Percentiles rank a stretch among this genome's conserved stretches.
Evolutionary conservation across 2,329 filamentous ascomycete genomes (phyloP).

Genomic region (Hypoxylon sp.): DNA sequence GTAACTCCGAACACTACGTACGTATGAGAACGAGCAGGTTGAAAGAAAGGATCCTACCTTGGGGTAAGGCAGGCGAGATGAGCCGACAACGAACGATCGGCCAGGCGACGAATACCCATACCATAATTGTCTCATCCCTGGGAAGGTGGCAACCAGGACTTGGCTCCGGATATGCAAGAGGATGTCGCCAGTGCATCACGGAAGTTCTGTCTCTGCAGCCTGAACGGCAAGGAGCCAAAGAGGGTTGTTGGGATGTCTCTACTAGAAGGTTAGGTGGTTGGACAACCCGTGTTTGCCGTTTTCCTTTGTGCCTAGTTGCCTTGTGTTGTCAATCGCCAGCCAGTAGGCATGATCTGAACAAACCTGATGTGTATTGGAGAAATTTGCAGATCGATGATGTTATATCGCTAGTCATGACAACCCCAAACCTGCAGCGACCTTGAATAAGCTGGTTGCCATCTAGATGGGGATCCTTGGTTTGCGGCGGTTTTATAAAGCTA

Average conservation of each 20-base stretch:
- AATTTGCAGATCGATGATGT: not conserved
- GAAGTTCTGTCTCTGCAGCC: not conserved
- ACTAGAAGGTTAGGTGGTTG: not conserved
- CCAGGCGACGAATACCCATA: not conserved
- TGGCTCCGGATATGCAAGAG: not conserved
- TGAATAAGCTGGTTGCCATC: not conserved
- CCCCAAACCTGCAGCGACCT: not conserved
- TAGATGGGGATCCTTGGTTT: not conserved
- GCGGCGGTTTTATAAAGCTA: not conserved
- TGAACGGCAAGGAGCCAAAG: not conserved
- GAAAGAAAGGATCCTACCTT: not conserved
- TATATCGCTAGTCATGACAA: not conserved
- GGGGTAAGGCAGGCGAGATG: not conserved
- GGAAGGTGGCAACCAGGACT: not conserved
- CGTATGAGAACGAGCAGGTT: not conserved
- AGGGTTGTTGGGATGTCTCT: not conserved
- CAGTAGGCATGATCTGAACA: not conserved
- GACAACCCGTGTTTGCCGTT: not conserved
- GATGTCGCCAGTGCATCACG: not conserved
- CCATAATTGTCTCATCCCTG: not conserved
- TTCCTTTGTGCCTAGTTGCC: not conserved
- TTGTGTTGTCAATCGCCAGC: not conserved
- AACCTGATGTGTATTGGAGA: not conserved
- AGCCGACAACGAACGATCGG: not conserved
- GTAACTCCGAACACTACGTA: not conserved